Percentiles rank a stretch among this genome's conserved stretches.
Evolutionary conservation across 495 filamentous ascomycete species (phyloP).

Genomic region (Entonaema liquescens): DNA sequence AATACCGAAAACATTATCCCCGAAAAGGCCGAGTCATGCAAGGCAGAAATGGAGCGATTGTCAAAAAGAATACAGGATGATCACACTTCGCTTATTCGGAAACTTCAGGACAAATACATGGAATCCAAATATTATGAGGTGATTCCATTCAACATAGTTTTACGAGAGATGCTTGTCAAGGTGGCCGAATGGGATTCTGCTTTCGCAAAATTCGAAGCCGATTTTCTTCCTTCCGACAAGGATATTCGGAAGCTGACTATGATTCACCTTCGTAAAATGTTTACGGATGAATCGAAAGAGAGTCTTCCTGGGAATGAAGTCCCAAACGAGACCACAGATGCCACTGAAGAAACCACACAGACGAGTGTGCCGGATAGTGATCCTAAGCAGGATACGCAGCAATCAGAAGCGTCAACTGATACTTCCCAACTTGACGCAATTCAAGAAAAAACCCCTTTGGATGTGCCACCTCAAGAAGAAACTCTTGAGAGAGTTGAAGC

Average conservation of each 20-base stretch:
- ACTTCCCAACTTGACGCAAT: constrained; percentile 25
- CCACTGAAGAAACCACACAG: constrained; percentile 53
- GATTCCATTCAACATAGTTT: constrained; percentile 86
- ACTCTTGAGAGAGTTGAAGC: constrained; percentile 68
- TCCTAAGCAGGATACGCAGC: constrained; percentile 41
- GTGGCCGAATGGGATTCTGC: constrained; percentile 91
- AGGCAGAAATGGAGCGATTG: constrained; percentile 78
- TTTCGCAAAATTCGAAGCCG: constrained; percentile 89
- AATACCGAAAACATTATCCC: constrained; percentile 89
- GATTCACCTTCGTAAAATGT: constrained; percentile 93
- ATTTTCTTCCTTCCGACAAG: constrained; percentile 96
- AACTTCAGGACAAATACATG: constrained; percentile 89
- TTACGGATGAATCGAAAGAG: constrained; percentile 82
- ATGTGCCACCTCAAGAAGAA: constrained; percentile 34
- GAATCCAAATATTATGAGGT: constrained; percentile 95
- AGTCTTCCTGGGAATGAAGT: constrained; percentile 71
- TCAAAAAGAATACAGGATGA: constrained; percentile 81
- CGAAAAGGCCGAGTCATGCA: constrained; percentile 82
- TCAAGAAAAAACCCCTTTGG: constrained; percentile 30
- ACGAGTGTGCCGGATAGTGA: constrained; percentile 43
- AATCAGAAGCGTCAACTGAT: constrained; percentile 23
- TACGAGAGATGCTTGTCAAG: constrained; percentile 89
- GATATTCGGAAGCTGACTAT: constrained; percentile 93
- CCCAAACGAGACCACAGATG: constrained; percentile 49
- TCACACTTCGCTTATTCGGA: constrained; percentile 71